Percentiles rank a stretch among this genome's conserved stretches.
Evolutionary conservation across 2,329 filamentous ascomycete species (phyloP).

Genomic region (Fusarium sp.): DNA sequence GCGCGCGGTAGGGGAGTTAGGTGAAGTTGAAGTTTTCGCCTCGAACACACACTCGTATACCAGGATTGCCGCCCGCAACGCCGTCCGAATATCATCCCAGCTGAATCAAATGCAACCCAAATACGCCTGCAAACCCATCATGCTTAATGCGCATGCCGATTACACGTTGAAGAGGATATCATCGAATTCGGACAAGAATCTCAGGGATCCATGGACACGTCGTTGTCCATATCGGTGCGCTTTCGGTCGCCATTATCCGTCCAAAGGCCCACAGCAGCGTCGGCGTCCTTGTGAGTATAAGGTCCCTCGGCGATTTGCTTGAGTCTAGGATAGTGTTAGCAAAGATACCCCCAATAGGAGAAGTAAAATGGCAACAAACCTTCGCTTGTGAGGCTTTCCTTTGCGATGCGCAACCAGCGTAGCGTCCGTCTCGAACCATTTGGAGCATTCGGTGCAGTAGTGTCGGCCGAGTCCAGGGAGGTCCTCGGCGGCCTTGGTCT

Average conservation of each 20-base stretch:
- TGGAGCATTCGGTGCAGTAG: conserved; percentile 94
- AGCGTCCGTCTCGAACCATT: conserved; percentile 91
- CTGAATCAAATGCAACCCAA: conserved; percentile 14
- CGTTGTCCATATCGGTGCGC: conserved; percentile 36
- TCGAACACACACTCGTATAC: conserved; percentile 12
- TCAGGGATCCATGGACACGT: conserved; percentile 52
- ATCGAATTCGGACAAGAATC: neutral
- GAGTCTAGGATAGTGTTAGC: conserved; percentile 65
- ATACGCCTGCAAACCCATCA: conserved; percentile 10
- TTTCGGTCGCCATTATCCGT: conserved; percentile 68
- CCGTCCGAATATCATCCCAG: conserved; percentile 3
- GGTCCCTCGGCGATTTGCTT: conserved; percentile 86
- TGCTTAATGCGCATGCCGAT: neutral
- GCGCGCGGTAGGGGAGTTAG: conserved; percentile 60
- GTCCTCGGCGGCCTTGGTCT: conserved; percentile 84
- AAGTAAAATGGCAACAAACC: conserved; percentile 54
- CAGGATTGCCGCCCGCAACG: conserved; percentile 33
- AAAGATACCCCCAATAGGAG: conserved; percentile 24
- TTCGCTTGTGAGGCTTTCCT: conserved; percentile 94
- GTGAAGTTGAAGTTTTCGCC: conserved; percentile 46
- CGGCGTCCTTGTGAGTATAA: conserved; percentile 87
- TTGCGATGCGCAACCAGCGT: conserved; percentile 81
- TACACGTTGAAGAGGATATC: conserved; percentile 7
- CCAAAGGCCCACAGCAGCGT: conserved; percentile 79
- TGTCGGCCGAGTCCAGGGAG: conserved; percentile 86